Evolutionary conservation across 495 filamentous ascomycete genomes (phyloP), one percentile per base, ranked within the genome.

Genomic region (Penicillium odoratum): DNA sequence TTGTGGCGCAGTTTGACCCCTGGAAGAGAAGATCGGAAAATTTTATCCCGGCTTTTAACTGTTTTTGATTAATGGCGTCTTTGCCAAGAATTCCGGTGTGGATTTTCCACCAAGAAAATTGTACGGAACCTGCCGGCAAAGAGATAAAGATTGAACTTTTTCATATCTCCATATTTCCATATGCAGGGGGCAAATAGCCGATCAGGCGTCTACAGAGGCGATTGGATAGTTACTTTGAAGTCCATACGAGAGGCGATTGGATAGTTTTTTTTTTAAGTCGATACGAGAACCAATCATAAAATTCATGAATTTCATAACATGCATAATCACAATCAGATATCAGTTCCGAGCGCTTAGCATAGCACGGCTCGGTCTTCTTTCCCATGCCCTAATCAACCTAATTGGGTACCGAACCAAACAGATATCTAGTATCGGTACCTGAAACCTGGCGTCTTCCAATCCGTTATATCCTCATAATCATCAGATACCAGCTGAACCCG

Each of bases 361-460:
- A 44, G 16, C 8, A 13, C 13, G 42, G 42, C 7, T 44, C 42
- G 42, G 42, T n/a, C n/a, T 5, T 9, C 7, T 44, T 18, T 44
- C 1, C 42, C 18, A 44, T 44, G 42, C 42, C 42, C 42, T 44
- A 21, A 44, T 16, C 15, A 44, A 44, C n/a, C 7, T 13, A 44
- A 11, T 10, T 36, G 7, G 33, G 33, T 9, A 36, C 3, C 3
- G 33, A 36, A 36, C 10, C 33, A 10, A 10, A 11, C n/a, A n/a
- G 11, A 4, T 11, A 10, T 40, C 38, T 40, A 67, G 9, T 60
- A 65, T 36, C 80, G 74, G 64, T 83, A 82, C 48, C 80, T 70
- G 56, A 83, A 84, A 1, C 80, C 80, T 3, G 71, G 61, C 4
- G 74, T 83, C 29, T 81, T 78, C 77, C 78, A 81, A 49, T 82